phyloP scores from a whole-genome alignment of 140 eudicot species.

The Stevia rebaudiana region DNA sequence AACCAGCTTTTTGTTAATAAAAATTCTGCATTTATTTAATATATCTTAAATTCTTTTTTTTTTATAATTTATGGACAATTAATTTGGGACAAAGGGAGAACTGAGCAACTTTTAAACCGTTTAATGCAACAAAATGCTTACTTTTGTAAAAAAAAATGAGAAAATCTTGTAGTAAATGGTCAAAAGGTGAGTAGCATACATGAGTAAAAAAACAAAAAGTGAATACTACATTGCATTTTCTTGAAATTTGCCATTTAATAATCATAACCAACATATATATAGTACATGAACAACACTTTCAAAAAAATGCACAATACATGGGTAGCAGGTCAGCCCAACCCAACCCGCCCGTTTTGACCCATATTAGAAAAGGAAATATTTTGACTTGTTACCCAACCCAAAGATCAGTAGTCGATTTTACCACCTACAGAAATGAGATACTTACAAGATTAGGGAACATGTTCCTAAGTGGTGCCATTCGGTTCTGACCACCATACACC shows the following conservation, averaged over 20 bases:
- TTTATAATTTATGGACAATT: neutral
- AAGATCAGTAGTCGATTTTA: neutral
- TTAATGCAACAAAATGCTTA: neutral
- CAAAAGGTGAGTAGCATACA: too few relatives aligned
- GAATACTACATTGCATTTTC: neutral
- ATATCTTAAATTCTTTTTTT: neutral
- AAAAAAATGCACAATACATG: neutral
- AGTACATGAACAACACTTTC: neutral
- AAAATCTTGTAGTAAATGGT: neutral
- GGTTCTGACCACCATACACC: slow-evolving; percentile 95
- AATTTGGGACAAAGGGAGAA: neutral
- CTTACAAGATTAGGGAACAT: slow-evolving; percentile 98
- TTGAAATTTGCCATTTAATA: neutral
- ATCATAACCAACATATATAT: neutral
- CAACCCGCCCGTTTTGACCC: neutral
- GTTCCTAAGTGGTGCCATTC: slow-evolving; percentile 99
- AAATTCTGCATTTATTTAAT: neutral
- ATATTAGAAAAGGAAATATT: neutral
- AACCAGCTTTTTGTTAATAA: neutral
- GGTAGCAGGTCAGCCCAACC: neutral
- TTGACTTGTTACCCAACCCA: neutral
- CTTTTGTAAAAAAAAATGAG: neutral
- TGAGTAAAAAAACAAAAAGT: neutral
- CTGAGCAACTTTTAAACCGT: neutral
- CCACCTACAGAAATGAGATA: slow-evolving; percentile 3